These are phyloP conservation scores for Colletotrichum sp. DNA, from an alignment of 2,329 filamentous ascomycete species.

Conservation along the genomic window DNA sequence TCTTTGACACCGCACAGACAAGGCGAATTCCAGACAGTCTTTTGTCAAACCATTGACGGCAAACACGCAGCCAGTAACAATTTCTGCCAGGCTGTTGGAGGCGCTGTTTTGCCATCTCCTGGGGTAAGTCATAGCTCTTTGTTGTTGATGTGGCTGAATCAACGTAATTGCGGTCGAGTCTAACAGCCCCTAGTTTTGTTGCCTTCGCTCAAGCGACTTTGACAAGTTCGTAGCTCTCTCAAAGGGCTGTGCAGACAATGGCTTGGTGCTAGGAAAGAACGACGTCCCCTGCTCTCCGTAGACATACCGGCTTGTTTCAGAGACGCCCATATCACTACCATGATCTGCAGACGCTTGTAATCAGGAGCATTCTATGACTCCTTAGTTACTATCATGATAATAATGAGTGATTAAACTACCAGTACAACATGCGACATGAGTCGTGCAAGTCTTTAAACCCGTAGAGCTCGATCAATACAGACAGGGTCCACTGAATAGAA, in stretches of 20 bases:
- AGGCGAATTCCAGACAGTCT: neutral
- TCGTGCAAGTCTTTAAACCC: neutral
- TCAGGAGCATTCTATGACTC: neutral
- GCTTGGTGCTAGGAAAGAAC: neutral
- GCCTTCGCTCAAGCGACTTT: neutral
- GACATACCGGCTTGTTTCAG: neutral
- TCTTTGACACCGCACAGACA: neutral
- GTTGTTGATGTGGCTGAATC: neutral
- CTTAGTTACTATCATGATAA: neutral
- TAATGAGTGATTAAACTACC: neutral
- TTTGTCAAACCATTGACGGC: neutral
- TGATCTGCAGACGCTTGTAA: neutral
- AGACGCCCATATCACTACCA: neutral
- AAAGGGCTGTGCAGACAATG: neutral
- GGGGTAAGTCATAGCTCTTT: neutral
- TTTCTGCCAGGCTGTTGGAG: neutral
- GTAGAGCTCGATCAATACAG: neutral
- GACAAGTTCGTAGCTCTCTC: neutral
- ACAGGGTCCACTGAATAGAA: neutral
- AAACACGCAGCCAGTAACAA: neutral
- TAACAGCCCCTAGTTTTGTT: neutral
- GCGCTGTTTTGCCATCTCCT: neutral
- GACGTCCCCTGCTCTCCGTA: neutral
- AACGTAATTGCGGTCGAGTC: neutral
- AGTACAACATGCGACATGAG: neutral